Conservation (phyloP, 2,329 filamentous ascomycete species). For the Pyrenophora graminea region DNA sequence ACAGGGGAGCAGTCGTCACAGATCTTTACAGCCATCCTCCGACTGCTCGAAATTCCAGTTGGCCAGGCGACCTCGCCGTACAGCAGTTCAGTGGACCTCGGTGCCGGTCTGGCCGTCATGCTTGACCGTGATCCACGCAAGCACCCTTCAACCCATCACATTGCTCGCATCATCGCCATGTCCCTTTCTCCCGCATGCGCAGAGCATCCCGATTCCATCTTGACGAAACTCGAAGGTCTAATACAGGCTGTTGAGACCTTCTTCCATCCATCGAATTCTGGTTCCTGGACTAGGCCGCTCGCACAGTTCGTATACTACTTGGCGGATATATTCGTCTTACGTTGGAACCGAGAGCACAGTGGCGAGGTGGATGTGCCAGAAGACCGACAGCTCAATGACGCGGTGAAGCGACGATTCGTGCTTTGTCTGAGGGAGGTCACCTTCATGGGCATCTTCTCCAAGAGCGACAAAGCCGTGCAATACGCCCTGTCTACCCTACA, state of each 20-base stretch:
- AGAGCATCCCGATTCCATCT: slow-evolving; percentile 74
- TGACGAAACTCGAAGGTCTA: slow-evolving; percentile 84
- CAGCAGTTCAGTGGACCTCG: slow-evolving; percentile 75
- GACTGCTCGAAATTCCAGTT: slow-evolving; percentile 92
- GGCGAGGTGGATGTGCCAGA: slow-evolving; percentile 86
- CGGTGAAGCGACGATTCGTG: slow-evolving; percentile 88
- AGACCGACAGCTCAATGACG: slow-evolving; percentile 76
- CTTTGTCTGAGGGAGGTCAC: slow-evolving; percentile 86
- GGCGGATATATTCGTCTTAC: slow-evolving; percentile 93
- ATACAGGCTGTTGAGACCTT: slow-evolving; percentile 97
- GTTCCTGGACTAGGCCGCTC: slow-evolving; percentile 85
- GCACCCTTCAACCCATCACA: slow-evolving; percentile 87
- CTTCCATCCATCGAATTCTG: slow-evolving; percentile 97
- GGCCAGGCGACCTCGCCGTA: slow-evolving; percentile 95
- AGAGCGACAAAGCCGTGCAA: slow-evolving; percentile 88
- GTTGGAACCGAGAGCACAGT: slow-evolving; percentile 94
- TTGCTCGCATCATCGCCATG: slow-evolving; percentile 90
- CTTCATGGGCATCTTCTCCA: slow-evolving; percentile 98
- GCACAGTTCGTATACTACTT: slow-evolving; percentile 91
- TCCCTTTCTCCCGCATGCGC: slow-evolving; percentile 85
- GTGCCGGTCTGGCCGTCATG: slow-evolving; percentile 80
- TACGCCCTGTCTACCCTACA: slow-evolving; percentile 91
- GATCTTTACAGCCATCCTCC: slow-evolving; percentile 88
- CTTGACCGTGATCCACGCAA: slow-evolving; percentile 93
- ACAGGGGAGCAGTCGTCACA: slow-evolving; percentile 88